A percentile compares a stretch with the other conserved stretches of the same genome.
These are phyloP conservation scores for Adansonia madagascariensis DNA, from an alignment of 441 rosid species.

Conservation along the genomic window DNA sequence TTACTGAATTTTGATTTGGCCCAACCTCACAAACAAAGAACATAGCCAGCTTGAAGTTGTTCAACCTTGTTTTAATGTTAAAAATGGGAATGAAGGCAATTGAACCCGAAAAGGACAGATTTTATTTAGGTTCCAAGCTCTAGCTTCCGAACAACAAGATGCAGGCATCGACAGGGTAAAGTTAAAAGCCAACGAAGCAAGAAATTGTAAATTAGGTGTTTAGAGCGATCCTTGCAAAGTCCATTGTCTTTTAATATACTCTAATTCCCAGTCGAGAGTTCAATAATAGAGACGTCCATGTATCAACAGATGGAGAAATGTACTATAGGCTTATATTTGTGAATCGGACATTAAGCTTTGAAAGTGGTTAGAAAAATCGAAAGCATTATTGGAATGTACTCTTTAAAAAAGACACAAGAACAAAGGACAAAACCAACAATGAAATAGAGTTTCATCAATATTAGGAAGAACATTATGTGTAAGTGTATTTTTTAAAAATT, in stretches of 20 bases:
- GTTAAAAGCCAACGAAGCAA: background rate
- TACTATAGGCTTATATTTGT: background rate
- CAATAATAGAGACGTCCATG: background rate
- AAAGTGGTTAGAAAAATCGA: background rate
- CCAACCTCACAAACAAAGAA: background rate
- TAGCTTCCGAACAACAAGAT: background rate
- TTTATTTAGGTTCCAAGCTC: background rate
- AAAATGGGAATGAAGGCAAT: background rate
- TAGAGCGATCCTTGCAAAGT: background rate
- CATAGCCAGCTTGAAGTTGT: background rate
- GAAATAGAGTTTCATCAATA: too few relatives aligned
- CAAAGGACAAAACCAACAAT: too few relatives aligned
- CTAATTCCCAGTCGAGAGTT: background rate
- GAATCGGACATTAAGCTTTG: background rate
- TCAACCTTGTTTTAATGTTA: background rate
- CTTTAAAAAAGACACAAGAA: too few relatives aligned
- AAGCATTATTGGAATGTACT: too few relatives aligned
- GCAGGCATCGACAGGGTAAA: background rate
- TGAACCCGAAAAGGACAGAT: background rate
- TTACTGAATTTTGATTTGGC: background rate
- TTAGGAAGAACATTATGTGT: too few relatives aligned
- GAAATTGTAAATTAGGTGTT: background rate
- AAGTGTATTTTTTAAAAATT: too few relatives aligned
- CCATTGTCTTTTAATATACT: background rate
- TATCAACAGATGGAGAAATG: background rate